Base-by-base conservation (phyloP, 2,329 filamentous ascomycete genomes). In the Lithohypha guttulata region DNA sequence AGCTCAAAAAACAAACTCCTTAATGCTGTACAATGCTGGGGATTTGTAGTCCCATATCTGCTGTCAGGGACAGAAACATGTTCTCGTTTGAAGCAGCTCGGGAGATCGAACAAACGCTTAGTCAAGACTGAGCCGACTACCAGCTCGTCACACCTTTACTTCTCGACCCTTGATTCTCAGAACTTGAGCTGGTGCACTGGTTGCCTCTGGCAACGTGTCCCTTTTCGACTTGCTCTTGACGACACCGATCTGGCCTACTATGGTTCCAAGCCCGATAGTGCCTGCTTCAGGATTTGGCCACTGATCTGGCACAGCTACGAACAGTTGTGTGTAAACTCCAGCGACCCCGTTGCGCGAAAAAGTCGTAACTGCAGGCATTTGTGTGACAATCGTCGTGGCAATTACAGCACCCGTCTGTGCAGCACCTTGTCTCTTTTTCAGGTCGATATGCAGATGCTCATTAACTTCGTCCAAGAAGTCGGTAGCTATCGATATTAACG, bases 251-350 rank as follows among this genome's bases (percentile, higher is more conserved):
- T 42, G 35, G 4, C 50, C 50, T 17, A 28, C 13, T 21, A 53
- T 50, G 14, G 53, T 54, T 8, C 59, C 55, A 14, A 62, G 40
- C 6, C 56, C 58, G 30, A 60, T 57, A 5, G 48, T 42, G 7
- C 54, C 56, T 1, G 41, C 41, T 6, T 37, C 46, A 2, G 56
- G 51, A 6, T 43, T 46, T 11, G 54, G 46, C 55, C 53, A 57
- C 36, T 57, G 56, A 36, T 57, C 53, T 3, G 53, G 50, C 9
- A 55, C 44, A 6, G 43, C 41, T 6, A 51, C 33, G 35, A 57
- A 57, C 13, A 42, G 48, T 34, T 57, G 53, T 6, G 51, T 54
- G 29, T 53, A 56, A 8, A 51, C 42, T 14, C 42, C 42, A 11
- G 46, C 42, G 9, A 42, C 38, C 7, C 45, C 33, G 7, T 32